Percentiles rank a stretch among this genome's conserved stretches.
Conservation (phyloP, 2,329 filamentous ascomycete species). For the Aspergillus sp. region DNA sequence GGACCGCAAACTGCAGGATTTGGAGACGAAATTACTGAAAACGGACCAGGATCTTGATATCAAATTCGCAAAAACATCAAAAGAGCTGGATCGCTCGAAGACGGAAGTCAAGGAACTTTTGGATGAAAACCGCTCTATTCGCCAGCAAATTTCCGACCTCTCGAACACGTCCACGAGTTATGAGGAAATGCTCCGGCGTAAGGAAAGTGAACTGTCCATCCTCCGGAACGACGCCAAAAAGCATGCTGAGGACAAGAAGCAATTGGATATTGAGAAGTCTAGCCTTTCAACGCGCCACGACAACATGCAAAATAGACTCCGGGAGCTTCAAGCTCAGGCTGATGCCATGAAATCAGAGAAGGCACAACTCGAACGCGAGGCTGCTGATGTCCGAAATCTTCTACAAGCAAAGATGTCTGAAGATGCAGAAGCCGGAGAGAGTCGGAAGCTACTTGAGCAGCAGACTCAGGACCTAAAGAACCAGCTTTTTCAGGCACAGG, state of each 20-base stretch:
- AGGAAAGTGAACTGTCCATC: slow-evolving; percentile 88
- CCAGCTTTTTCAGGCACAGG: slow-evolving; percentile 80
- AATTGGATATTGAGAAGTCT: slow-evolving; percentile 76
- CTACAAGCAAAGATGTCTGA: slow-evolving; percentile 87
- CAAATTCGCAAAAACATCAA: slow-evolving; percentile 74
- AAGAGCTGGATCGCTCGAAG: slow-evolving; percentile 74
- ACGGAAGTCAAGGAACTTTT: slow-evolving; percentile 73
- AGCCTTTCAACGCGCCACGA: slow-evolving; percentile 74
- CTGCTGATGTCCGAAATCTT: slow-evolving; percentile 79
- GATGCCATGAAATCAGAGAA: slow-evolving; percentile 85
- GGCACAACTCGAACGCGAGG: slow-evolving; percentile 80
- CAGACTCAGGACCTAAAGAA: slow-evolving; percentile 86
- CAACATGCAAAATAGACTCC: slow-evolving; percentile 70
- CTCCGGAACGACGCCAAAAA: slow-evolving; percentile 82
- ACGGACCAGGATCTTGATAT: slow-evolving; percentile 86
- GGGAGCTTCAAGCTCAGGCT: slow-evolving; percentile 82
- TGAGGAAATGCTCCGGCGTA: slow-evolving; percentile 87
- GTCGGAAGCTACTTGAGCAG: slow-evolving; percentile 76
- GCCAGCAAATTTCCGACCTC: slow-evolving; percentile 81
- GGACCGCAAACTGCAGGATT: slow-evolving; percentile 82
- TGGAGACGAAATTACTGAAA: slow-evolving; percentile 80
- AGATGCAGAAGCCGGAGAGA: slow-evolving; percentile 80
- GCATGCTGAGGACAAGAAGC: slow-evolving; percentile 75
- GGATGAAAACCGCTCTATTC: slow-evolving; percentile 77
- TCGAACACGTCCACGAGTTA: slow-evolving; percentile 92